Evolutionary conservation across 352 stramenopile genomes (phyloP), one percentile per base, ranked within the genome.

Genomic region (Phytophthora pseudosyringae): DNA sequence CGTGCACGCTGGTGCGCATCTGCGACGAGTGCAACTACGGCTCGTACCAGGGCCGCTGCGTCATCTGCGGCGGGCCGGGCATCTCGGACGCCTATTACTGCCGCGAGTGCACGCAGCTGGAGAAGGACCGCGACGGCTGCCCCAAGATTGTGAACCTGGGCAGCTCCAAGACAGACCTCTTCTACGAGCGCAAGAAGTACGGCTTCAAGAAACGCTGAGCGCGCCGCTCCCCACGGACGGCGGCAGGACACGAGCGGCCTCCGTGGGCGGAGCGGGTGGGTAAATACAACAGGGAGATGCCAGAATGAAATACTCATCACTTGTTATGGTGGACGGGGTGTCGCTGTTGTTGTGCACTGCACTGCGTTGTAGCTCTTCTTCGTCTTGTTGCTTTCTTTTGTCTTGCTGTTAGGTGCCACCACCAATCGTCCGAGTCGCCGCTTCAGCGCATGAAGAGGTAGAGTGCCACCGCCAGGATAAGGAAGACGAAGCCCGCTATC

Each of bases 1-100:
- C 98, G 5, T 93, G 90, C 57, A 98, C 90, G 32, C 88, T 99
- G 55, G 98, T 99, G 38, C 95, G 97, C 48, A 98, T 99, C 60
- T 99, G 98, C 80, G 98, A 99, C 70, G 98, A 99, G 83, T 99
- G 98, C 82, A 99, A 99, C 83, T 99, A 99, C 84, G 98, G 98
- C 38, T 98, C 85, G 49, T 98, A 98, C 77, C 76, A 97, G 43
- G 90, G 95, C 35, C 87, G 97, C 29, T 99, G 98, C 76, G 95
- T 99, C 21, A 98, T 99, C 56, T 99, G 98, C 76, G 97, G 97
- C 39, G 97, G 96, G 7, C 79, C 88, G 0, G 98, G 98, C 49
- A 98, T 99, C 50, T 99, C 95, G 18, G 98, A 99, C 83, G 98
- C 98, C 15, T 99, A 99, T 75, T 99, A 99, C 80, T 99, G 98